phyloP scores from a whole-genome alignment of 2,329 filamentous ascomycete species.

The Aspergillus japonicus region DNA sequence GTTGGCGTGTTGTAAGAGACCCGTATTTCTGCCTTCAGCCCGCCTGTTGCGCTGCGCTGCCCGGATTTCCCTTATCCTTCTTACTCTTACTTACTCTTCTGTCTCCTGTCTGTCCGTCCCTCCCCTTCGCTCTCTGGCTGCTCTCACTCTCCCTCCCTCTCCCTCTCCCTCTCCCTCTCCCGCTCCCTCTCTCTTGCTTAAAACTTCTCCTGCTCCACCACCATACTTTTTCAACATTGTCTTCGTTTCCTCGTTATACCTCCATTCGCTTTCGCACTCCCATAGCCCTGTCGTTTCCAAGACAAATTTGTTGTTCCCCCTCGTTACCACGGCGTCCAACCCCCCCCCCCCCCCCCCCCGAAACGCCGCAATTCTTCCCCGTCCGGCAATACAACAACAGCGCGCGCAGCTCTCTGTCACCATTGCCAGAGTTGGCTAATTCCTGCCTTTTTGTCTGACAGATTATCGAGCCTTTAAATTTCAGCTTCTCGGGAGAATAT shows the following conservation, averaged over 20 bases:
- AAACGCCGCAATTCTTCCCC: constrained; percentile 16
- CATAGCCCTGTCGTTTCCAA: background rate
- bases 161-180: constrained; percentile 7
- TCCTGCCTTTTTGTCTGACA: constrained; percentile 12
- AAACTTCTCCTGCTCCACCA: background rate
- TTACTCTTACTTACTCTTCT: background rate
- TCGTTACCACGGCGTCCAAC: background rate
- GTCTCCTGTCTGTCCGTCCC: background rate
- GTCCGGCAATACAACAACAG: constrained; percentile 21
- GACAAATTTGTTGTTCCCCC: background rate
- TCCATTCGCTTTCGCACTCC: constrained; percentile 3
- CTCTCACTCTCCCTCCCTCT: background rate
- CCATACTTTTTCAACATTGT: background rate
- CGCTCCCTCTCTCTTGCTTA: background rate
- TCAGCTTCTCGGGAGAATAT: constrained; percentile 6
- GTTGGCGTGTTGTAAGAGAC: background rate
- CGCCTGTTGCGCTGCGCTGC: background rate
- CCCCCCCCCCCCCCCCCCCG: constrained; percentile 1
- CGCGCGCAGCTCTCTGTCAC: constrained; percentile 19
- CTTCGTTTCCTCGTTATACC: background rate
- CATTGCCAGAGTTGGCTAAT: constrained; percentile 12
- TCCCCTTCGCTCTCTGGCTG: background rate
- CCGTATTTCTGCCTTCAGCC: background rate
- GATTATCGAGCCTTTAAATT: constrained; percentile 2
- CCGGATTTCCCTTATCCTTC: background rate